Evolutionary conservation across 2,329 filamentous ascomycete species (phyloP).

Genomic region (Fusarium lateritium): DNA sequence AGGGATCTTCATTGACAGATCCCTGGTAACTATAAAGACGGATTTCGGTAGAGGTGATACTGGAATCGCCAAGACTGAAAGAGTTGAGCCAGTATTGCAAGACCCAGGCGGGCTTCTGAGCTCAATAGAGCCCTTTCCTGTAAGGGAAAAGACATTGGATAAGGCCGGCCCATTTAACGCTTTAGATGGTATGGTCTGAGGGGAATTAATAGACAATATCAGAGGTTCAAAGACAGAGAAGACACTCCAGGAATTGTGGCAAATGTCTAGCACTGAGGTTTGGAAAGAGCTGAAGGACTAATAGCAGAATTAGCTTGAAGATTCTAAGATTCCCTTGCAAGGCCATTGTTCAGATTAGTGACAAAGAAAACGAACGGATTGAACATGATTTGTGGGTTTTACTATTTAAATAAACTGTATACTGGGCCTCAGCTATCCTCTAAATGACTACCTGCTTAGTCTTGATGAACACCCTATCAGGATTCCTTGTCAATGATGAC

Average conservation of each 20-base stretch:
- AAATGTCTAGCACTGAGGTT: too few species aligned
- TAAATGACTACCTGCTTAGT: neutral
- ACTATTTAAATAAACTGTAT: too few species aligned
- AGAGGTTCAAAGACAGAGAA: too few species aligned
- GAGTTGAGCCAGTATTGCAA: neutral
- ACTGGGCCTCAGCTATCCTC: accelerated
- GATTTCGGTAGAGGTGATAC: neutral
- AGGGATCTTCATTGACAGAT: slow-evolving; percentile 12
- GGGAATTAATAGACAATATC: neutral
- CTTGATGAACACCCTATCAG: slow-evolving; percentile 15
- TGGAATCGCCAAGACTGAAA: neutral
- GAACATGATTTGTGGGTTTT: too few species aligned
- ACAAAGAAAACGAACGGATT: too few species aligned
- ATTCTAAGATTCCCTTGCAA: too few species aligned
- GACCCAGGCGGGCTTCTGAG: slow-evolving; percentile 6
- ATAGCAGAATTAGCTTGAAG: too few species aligned
- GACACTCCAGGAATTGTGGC: too few species aligned
- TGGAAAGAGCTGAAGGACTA: too few species aligned
- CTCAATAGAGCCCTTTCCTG: neutral
- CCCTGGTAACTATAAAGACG: neutral
- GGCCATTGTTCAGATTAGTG: too few species aligned
- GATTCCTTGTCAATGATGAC: slow-evolving; percentile 4
- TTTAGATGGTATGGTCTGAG: neutral
- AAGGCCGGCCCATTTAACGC: accelerated
- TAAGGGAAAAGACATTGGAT: neutral